These are phyloP conservation scores for Lodderomyces oxycetoniae DNA, from an alignment of 1,139 yeast species.

Conservation along the genomic window DNA sequence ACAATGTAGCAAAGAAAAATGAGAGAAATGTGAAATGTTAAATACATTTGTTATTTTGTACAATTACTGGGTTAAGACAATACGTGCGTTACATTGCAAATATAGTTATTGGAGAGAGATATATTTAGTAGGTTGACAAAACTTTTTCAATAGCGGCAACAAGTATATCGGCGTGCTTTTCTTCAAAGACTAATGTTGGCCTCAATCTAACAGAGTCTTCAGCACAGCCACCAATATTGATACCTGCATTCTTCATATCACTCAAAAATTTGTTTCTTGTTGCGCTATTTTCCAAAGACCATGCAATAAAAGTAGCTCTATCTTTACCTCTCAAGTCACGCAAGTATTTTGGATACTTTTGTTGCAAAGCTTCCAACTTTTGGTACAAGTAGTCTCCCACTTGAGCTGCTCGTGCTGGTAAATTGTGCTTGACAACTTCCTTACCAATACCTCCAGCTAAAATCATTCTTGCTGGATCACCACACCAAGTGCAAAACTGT, in stretches of 20 bases:
- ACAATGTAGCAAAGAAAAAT: too few species aligned
- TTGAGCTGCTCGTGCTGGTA: slow-evolving; percentile 48
- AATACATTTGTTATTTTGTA: too few species aligned
- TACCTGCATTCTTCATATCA: slow-evolving; percentile 56
- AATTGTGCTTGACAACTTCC: slow-evolving; percentile 57
- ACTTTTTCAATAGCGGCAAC: slow-evolving; percentile 47
- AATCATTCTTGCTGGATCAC: slow-evolving; percentile 76
- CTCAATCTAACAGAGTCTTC: slow-evolving; percentile 69
- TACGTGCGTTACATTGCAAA: too few species aligned
- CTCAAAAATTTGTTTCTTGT: slow-evolving; percentile 56
- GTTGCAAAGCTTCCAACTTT: slow-evolving; percentile 47
- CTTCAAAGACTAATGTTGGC: slow-evolving; percentile 70
- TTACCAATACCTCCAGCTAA: slow-evolving; percentile 66
- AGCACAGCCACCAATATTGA: slow-evolving; percentile 81
- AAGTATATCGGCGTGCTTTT: slow-evolving; percentile 69
- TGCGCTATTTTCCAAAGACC: slow-evolving; percentile 54
- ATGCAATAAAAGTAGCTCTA: slow-evolving; percentile 75
- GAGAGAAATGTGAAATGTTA: too few species aligned
- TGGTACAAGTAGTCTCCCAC: slow-evolving; percentile 62
- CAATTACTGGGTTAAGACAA: too few species aligned
- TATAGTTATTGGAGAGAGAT: too few species aligned
- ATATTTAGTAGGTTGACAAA: slow-evolving; percentile 30
- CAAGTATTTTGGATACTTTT: slow-evolving; percentile 48
- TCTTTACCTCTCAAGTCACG: slow-evolving; percentile 66
- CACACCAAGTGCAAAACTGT: slow-evolving; percentile 90